Base-by-base conservation (phyloP, 495 filamentous ascomycete genomes). In the Polyplosphaeria fusca region DNA sequence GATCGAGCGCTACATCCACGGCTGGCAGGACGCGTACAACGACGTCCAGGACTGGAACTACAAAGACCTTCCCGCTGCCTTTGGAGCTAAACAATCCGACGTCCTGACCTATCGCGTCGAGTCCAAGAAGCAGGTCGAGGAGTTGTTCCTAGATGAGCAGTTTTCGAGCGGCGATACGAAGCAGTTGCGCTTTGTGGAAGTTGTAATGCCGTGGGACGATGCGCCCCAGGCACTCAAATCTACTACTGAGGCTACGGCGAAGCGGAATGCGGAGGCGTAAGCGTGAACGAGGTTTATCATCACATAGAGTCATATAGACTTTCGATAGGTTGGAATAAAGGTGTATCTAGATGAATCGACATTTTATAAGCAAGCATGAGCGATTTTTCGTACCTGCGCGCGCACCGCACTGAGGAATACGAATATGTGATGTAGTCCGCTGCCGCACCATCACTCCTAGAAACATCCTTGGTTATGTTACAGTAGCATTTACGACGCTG, bases 141-240 rank as follows among this genome's bases (percentile, higher is more conserved):
- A 76, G 28, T 72, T 95, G 35, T 86, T 95, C 57, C 75, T 68
- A 0, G 77, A 91, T 55, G 58, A 81, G 55, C 74, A 80, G 22
- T 95, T 95, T 67, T 78, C 76, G 20, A 64, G 54, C 12, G 69
- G 73, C 3, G 44, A 68, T 67, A 48, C 67, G 75, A 24, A 64
- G 68, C 22, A 71, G 61, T 32, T 77, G 46, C 70, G 92, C 74
- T 79, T 96, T 70, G 91, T 95, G 23, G 91, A 96, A 73, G 49
- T 95, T 45, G 89, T 89, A 67, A 91, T 95, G 82, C 83, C 84
- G 16, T 85, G 82, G 70, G 79, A 90, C 50, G 91, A 95, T 70
- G 84, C 88, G 22, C 91, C 90, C 0, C 68, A 76, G 42, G 83
- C 79, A 18, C 67, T 96, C 70, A 85, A 84, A 65, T 65, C 79